Evolutionary conservation across 768 basidiomycete genomes (phyloP), one percentile per base, ranked within the genome.

Genomic region (Trametes maxima): DNA sequence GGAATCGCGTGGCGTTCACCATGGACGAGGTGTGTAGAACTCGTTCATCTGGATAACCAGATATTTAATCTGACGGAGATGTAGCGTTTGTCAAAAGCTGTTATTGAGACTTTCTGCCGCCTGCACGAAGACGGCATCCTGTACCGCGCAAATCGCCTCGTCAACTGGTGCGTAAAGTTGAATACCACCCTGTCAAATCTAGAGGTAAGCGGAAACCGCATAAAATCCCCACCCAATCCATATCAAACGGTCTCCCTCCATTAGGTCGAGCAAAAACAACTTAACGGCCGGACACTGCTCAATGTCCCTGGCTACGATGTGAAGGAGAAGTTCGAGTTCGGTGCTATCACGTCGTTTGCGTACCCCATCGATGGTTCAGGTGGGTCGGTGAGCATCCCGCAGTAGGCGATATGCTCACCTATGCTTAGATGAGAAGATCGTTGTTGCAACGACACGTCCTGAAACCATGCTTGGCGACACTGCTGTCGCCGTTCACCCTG

Each of bases 401-500:
- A 3, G 36, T 22, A 45, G 17, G 5, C 24, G n/a, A 4, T 13
- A 2, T 13, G 25, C 36, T 54, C 22, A 43, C 22, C 28, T 21
- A 33, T 6, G 39, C 2, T 3, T 59, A 90, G 95, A 96, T 55
- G 95, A 98, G 71, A 88, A 81, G 70, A 89, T 99, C 60, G 80
- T 97, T 54, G 88, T 99, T 40, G 96, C 97, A 0, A 99, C 97
- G 1, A 98, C 96, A 5, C 93, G 97, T 79, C 95, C 95, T 0
- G 97, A 98, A 75, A 98, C 97, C 0, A 96, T 98, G 93, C 82
- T 99, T 0, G 97, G 97, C 37, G 97, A 98, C 82, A 94, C 95
- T 2, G 97, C 92, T 25, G 89, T 99, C 22, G 97, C 97, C 28
- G 93, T 98, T 0, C 96, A 99, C 75, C 95, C 95, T 2, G 85